phyloP scores from a whole-genome alignment of 495 filamentous ascomycete species.

The Annulohypoxylon nitens region DNA sequence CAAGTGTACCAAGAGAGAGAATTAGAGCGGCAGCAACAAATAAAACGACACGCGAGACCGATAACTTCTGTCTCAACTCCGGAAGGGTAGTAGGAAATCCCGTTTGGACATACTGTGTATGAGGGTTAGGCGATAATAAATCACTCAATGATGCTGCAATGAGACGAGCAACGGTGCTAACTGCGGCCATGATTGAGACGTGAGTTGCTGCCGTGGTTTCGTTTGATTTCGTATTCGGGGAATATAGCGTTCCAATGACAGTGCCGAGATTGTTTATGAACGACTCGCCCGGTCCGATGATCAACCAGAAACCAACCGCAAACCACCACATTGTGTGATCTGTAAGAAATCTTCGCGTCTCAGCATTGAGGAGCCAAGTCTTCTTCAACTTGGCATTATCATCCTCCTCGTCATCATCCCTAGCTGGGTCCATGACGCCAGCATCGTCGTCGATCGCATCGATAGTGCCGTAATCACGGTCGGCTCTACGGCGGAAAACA shows the following conservation, averaged over 20 bases:
- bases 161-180: conserved; percentile 89
- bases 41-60: conserved; percentile 82
- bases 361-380: conserved; percentile 86
- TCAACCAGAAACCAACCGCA: conserved; percentile 90
- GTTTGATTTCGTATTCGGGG: conserved; percentile 62
- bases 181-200: conserved; percentile 89
- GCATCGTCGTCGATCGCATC: conserved; percentile 55
- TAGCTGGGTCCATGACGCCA: conserved; percentile 52
- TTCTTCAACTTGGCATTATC: conserved; percentile 81
- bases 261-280: conserved; percentile 99
- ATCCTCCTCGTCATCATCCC: conserved; percentile 59
- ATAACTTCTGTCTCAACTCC: conserved; percentile 57
- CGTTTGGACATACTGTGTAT: conserved; percentile 58
- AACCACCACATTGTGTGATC: conserved; percentile 97
- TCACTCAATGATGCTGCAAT: conserved; percentile 88
- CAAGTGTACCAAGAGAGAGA: conserved; percentile 79
- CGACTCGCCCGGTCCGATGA: conserved; percentile 92
- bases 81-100: conserved; percentile 51
- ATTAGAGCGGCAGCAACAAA: conserved; percentile 80
- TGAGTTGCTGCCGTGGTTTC: conserved; percentile 84
- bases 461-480: conserved; percentile 56
- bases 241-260: conserved; percentile 86
- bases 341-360: conserved; percentile 82
- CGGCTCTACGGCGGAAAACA: conserved; percentile 53
- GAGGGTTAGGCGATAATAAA: conserved; percentile 78